A percentile compares a stretch with the other conserved stretches of the same genome.
Evolutionary conservation across 1,139 yeast genomes (phyloP).

Genomic region (Geotrichum reessii): DNA sequence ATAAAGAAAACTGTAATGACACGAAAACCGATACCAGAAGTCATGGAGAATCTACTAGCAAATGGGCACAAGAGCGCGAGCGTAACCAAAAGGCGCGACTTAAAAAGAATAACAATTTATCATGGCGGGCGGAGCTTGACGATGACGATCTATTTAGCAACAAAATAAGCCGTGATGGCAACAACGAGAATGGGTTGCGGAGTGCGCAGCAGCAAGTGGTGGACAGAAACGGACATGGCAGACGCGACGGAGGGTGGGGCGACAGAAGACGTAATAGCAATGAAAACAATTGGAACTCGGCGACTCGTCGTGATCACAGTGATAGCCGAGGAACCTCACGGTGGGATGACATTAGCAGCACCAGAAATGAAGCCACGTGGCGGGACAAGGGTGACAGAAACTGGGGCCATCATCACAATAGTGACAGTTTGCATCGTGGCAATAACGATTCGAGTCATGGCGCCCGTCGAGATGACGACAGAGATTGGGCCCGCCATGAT

Average conservation of each 20-base stretch:
- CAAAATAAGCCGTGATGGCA: not conserved
- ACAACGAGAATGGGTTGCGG: not conserved
- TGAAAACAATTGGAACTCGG: not conserved
- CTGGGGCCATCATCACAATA: too few relatives aligned
- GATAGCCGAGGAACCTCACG: not conserved
- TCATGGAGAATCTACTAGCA: not conserved
- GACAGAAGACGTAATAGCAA: not conserved
- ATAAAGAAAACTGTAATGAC: not conserved
- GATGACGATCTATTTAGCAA: constrained; percentile 3
- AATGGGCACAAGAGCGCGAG: constrained; percentile 9
- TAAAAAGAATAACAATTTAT: not conserved
- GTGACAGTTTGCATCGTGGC: too few relatives aligned
- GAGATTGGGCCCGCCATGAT: not conserved
- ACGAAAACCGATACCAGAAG: not conserved
- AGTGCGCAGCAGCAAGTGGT: not conserved
- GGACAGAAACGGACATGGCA: not conserved
- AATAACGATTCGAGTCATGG: not conserved
- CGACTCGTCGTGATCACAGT: not conserved
- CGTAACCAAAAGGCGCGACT: not conserved
- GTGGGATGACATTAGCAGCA: not conserved
- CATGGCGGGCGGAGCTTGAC: constrained; percentile 1
- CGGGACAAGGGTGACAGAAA: not conserved
- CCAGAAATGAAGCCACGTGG: not conserved
- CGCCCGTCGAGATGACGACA: not conserved
- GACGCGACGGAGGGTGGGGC: not conserved